phyloP scores from a whole-genome alignment of 1,284 basidiomycete genomes.

The Microbotryomycetes sp. region DNA sequence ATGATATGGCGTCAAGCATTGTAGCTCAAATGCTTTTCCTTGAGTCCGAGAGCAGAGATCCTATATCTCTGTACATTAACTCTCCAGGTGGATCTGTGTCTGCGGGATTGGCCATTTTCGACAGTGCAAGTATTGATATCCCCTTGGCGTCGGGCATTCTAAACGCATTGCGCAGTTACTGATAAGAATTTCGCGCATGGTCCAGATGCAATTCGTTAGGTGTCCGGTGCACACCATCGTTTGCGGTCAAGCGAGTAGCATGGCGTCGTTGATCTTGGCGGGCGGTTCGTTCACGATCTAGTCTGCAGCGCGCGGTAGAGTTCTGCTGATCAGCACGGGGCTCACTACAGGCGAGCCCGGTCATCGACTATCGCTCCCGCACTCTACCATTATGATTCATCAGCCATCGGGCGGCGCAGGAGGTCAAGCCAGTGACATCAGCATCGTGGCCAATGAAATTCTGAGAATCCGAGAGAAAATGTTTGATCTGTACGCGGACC shows the following conservation, averaged over 20 bases:
- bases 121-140: slow-evolving; percentile 62
- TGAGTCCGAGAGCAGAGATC: slow-evolving; percentile 87
- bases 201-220: slow-evolving; percentile 65
- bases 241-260: slow-evolving; percentile 83
- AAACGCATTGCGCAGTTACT: too few relatives aligned
- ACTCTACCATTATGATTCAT: slow-evolving; percentile 93
- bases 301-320: not conserved
- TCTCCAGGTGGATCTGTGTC: slow-evolving; percentile 90
- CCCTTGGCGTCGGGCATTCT: too few relatives aligned
- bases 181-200: too few relatives aligned
- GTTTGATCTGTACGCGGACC: slow-evolving; percentile 57
- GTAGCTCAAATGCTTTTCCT: slow-evolving; percentile 87
- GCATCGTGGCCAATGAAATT: slow-evolving; percentile 89
- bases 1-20: slow-evolving; percentile 71
- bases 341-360: slow-evolving; percentile 58
- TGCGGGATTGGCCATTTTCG: slow-evolving; percentile 87
- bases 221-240: slow-evolving; percentile 92
- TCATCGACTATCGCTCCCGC: slow-evolving; percentile 78
- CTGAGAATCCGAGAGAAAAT: slow-evolving; percentile 64
- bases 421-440: slow-evolving; percentile 87
- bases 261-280: slow-evolving; percentile 82
- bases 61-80: slow-evolving; percentile 90
- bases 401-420: slow-evolving; percentile 90
- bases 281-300: slow-evolving; percentile 51
- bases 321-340: not conserved